Percentiles rank a stretch among this genome's conserved stretches.
Conservation (phyloP, 108 stramenopile species). For the Epithemia pelagica region DNA sequence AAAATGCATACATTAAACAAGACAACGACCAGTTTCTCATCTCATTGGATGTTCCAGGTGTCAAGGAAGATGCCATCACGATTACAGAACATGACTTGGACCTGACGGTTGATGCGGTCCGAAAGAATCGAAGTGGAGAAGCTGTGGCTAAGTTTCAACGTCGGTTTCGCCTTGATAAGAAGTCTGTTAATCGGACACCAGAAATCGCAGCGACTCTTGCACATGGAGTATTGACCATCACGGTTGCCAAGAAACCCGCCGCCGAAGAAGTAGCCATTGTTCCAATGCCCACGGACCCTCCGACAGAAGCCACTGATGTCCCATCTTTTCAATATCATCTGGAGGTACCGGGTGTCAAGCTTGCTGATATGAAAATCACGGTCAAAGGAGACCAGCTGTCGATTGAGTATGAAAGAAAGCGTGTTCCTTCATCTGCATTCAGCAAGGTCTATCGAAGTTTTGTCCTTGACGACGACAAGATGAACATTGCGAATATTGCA, state of each 20-base stretch:
- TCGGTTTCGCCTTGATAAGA: neutral
- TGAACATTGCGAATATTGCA: neutral
- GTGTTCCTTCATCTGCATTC: too few relatives aligned
- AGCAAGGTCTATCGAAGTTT: neutral
- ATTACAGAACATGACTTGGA: neutral
- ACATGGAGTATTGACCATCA: neutral
- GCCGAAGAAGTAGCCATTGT: neutral
- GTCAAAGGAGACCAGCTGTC: neutral
- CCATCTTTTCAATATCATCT: neutral
- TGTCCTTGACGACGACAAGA: neutral
- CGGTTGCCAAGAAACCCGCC: neutral
- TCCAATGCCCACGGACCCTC: neutral
- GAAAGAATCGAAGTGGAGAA: neutral
- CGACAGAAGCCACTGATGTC: neutral
- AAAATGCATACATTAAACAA: neutral
- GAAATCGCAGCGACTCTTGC: neutral
- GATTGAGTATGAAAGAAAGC: neutral
- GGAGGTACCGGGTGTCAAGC: neutral
- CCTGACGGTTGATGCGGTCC: neutral
- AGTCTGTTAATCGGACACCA: neutral
- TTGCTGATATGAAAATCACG: neutral
- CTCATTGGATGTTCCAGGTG: neutral
- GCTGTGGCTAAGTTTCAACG: neutral
- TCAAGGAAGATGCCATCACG: neutral
- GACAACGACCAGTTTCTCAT: neutral